phyloP scores from a whole-genome alignment of 208 protist species.

The Jaenimonas drosophilae region DNA sequence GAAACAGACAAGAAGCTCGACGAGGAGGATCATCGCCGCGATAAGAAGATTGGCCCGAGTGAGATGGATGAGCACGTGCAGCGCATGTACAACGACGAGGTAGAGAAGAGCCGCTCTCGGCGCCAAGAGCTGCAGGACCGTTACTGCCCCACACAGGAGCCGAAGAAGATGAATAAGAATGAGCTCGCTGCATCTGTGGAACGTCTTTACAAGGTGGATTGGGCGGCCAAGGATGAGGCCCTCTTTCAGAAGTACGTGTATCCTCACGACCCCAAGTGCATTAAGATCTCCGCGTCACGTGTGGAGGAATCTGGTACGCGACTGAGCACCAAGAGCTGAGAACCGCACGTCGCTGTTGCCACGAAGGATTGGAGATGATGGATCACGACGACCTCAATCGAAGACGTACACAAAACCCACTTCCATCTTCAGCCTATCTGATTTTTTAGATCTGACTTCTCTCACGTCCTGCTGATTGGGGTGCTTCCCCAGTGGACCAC shows the following conservation, averaged over 20 bases:
- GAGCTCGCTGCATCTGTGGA: conserved; percentile 56
- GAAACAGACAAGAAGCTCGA: conserved; percentile 43
- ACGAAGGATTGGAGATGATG: no score
- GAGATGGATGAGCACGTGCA: conserved; percentile 73
- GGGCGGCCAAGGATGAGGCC: conserved; percentile 67
- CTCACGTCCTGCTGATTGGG: no score
- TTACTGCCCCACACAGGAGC: conserved; percentile 34
- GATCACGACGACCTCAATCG: no score
- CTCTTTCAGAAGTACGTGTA: conserved; percentile 84
- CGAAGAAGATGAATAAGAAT: conserved; percentile 61
- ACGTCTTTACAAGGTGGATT: conserved; percentile 68
- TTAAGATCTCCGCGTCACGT: conserved; percentile 37
- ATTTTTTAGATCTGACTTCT: no score
- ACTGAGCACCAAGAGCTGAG: conserved; percentile 70
- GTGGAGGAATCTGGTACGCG: conserved; percentile 64
- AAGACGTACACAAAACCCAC: no score
- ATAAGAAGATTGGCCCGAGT: conserved; percentile 46
- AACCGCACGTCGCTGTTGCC: no score
- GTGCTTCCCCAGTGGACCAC: no score
- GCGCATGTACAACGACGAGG: conserved; percentile 72
- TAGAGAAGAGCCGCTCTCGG: conserved; percentile 31
- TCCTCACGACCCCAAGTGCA: conserved; percentile 62
- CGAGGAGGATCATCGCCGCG: conserved; percentile 42
- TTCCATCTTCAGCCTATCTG: no score
- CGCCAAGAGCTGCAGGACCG: conserved; percentile 40